A percentile compares a stretch with the other conserved stretches of the same genome.
Conservation (phyloP, 2,329 filamentous ascomycete genomes). For the Orbilia brochopaga region DNA sequence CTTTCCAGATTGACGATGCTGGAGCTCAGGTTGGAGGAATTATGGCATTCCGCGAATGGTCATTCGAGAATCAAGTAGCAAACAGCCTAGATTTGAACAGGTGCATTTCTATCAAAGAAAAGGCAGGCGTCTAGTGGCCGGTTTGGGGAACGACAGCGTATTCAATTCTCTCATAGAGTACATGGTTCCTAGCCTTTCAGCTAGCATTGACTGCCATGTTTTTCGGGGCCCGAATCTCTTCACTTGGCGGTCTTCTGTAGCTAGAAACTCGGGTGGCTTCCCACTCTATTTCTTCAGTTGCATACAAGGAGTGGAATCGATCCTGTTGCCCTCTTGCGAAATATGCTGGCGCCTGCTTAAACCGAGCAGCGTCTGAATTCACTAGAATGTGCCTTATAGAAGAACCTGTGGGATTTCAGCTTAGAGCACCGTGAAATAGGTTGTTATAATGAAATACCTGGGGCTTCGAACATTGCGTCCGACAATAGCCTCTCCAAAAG, state of each 20-base stretch:
- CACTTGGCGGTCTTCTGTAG: background rate
- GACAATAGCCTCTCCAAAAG: constrained; percentile 79
- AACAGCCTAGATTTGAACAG: no score
- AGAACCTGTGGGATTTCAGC: constrained; percentile 58
- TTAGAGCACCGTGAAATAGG: background rate
- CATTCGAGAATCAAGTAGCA: no score
- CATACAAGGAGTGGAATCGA: constrained; percentile 62
- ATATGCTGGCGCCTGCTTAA: constrained; percentile 63
- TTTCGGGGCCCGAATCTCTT: background rate
- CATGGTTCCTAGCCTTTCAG: background rate
- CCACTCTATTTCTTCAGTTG: constrained; percentile 63
- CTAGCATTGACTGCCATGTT: background rate
- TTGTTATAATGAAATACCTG: constrained; percentile 57
- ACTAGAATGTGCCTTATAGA: constrained; percentile 65
- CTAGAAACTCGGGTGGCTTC: background rate
- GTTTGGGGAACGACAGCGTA: background rate
- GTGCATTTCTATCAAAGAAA: no score
- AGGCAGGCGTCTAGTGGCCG: background rate
- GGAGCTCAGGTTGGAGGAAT: no score
- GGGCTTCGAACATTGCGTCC: constrained; percentile 81
- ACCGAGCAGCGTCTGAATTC: constrained; percentile 62
- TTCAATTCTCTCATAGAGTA: background rate
- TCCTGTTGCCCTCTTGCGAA: constrained; percentile 63
- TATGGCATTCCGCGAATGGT: no score
- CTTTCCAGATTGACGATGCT: background rate